Base-by-base conservation (phyloP, 805 yeast genomes). In the Candida ponderosae region DNA sequence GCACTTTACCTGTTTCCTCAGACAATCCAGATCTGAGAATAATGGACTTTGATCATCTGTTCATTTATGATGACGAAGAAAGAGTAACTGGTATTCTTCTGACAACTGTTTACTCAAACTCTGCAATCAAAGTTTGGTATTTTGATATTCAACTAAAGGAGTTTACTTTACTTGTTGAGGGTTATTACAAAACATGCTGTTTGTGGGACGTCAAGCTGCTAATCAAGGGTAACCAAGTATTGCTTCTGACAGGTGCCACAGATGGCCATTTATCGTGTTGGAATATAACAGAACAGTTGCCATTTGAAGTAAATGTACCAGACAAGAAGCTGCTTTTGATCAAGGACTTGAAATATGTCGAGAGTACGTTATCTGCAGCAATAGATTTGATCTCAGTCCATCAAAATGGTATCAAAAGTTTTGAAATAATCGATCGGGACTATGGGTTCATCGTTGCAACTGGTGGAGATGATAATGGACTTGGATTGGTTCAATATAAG, bases 391-490 rank as follows among this genome's bases (percentile, higher is more conserved):
- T 74, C 37, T 72, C 62, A 37, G 63, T 86, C 11, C 98, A 93
- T 51, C 96, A 89, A 56, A 86, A 90, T 29, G 87, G 96, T 29
- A 71, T 90, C 34, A 84, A 87, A 43, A 70, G 81, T 1, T 51
- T 84, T n/a, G 67, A 59, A 13, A 35, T 65, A 2, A 35, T 57
- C 11, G 48, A 42, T 3, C 39, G 34, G 31, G 34, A 36, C 1
- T 33, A 39, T 4, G 32, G 43, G 38, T 37, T 61, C 3, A 51
- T 59, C 18, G 56, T 84, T 5, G 62, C 77, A 5, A 76, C 96
- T 1, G 97, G 96, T 24, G 97, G 98, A 38, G 98, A 93, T 54
- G 98, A 93, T 51, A 89, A 90, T 58, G 82, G 87, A 0, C 51
- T 83, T 4, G 70, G 65, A 1, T 52, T 73, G 1, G 57, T 68